phyloP scores from a whole-genome alignment of 23 red algal species.

The Gracilariopsis chorda region DNA sequence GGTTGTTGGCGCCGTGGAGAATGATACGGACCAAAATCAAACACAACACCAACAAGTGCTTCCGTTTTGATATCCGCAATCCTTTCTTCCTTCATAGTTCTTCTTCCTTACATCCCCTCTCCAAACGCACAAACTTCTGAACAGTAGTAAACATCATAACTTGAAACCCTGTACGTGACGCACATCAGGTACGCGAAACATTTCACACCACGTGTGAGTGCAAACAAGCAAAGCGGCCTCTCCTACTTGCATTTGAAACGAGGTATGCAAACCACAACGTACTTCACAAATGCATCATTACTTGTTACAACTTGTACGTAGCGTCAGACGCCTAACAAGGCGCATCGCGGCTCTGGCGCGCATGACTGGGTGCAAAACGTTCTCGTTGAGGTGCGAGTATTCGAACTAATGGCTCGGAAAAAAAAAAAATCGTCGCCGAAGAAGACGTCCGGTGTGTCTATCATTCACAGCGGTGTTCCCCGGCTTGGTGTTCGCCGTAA shows the following conservation, averaged over 20 bases:
- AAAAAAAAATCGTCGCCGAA: neutral
- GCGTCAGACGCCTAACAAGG: too few species aligned
- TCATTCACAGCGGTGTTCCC: neutral
- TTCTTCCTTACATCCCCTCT: neutral
- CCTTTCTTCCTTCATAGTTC: neutral
- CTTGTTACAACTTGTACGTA: too few species aligned
- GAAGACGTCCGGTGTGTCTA: neutral
- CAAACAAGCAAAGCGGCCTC: too few species aligned
- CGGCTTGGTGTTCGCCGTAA: neutral
- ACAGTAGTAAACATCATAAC: neutral
- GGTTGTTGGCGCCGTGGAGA: neutral
- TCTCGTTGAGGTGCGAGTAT: too few species aligned
- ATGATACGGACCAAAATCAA: neutral
- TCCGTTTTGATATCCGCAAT: neutral
- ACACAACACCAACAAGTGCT: neutral
- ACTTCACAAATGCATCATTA: too few species aligned
- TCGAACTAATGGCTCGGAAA: neutral
- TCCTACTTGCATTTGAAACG: too few species aligned
- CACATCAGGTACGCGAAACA: too few species aligned
- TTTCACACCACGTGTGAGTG: too few species aligned
- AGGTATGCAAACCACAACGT: too few species aligned
- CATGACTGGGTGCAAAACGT: too few species aligned
- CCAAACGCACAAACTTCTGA: neutral
- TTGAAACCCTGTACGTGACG: too few species aligned
- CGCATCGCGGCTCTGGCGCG: too few species aligned